A percentile compares a stretch with the other conserved stretches of the same genome.
phyloP scores from a whole-genome alignment of 495 filamentous ascomycete genomes.

The Penicillium bialowiezense region DNA sequence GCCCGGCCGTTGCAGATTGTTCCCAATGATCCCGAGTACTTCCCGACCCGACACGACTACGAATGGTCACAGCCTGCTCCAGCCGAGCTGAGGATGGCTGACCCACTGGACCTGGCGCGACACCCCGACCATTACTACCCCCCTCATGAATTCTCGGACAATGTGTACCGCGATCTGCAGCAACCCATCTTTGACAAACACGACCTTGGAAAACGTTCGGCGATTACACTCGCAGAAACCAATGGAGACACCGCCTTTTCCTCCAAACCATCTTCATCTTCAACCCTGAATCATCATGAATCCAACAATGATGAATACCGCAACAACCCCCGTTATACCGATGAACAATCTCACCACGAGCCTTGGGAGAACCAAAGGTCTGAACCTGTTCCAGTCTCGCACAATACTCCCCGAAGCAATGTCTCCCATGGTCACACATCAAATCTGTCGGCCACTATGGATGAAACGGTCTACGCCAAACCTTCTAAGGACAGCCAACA shows the following conservation, averaged over 20 bases:
- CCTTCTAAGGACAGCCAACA: not conserved
- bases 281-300: conserved; percentile 27
- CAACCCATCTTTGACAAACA: conserved; percentile 11
- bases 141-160: conserved; percentile 2
- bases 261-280: conserved; percentile 25
- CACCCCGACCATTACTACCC: not conserved
- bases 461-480: not conserved
- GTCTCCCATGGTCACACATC: not conserved
- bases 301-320: not conserved
- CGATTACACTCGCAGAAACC: conserved; percentile 23
- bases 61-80: conserved; percentile 5
- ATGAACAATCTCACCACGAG: not conserved
- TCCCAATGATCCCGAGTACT: not conserved
- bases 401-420: not conserved
- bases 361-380: not conserved
- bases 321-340: not conserved
- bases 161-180: conserved; percentile 4
- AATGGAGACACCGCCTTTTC: conserved; percentile 15
- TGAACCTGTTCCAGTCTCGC: not conserved
- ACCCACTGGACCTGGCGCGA: not conserved
- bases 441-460: not conserved
- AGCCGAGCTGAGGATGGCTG: not conserved
- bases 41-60: conserved; percentile 9
- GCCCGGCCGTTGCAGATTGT: not conserved
- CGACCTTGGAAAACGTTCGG: conserved; percentile 21